Evolutionary conservation across 352 stramenopile genomes (phyloP), one percentile per base, ranked within the genome.

Genomic region (Peronospora belbahrii): DNA sequence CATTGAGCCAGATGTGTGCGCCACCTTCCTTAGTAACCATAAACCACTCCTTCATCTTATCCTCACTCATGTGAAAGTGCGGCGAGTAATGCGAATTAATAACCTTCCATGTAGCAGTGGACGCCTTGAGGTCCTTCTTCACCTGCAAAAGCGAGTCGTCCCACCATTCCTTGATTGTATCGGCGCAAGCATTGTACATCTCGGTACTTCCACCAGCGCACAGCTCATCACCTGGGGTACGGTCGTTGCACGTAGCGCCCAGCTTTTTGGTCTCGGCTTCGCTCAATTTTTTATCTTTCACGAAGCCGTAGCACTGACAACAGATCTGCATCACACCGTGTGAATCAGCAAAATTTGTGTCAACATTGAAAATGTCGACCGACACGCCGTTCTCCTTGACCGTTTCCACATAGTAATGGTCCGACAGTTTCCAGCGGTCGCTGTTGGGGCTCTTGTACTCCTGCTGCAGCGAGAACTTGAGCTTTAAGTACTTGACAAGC

Each of bases 21-120:
- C 70, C 69, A 43, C 74, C 62, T 9, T 88, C 73, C 56, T 93
- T 93, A 8, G 74, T 79, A 45, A 93, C 64, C 56, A 75, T 62
- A 60, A 88, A 94, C 82, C 82, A 94, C 42, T 80, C 68, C 60
- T 91, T 87, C 79, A 94, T 91, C 70, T 88, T 89, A 51, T 85
- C 71, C 36, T 85, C 74, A 45, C 64, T 86, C 82, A 94, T 94
- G 69, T 94, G 82, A 50, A 89, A 89, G 57, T 91, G 79, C 17
- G 83, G 80, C 41, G 80, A 94, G 69, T 94, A 94, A 66, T 94
- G 83, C 59, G 83, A 90, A 65, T 92, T 94, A 38, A 94, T 71
- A 39, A 92, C 63, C 70, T 92, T 94, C 73, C 77, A 94, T 7
- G 76, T 88, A 11, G 83, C 80, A 31, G 40, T 92, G 0, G 83